Base-by-base conservation (phyloP, 1,139 yeast species). In the Scheffersomyces illinoinensis region DNA sequence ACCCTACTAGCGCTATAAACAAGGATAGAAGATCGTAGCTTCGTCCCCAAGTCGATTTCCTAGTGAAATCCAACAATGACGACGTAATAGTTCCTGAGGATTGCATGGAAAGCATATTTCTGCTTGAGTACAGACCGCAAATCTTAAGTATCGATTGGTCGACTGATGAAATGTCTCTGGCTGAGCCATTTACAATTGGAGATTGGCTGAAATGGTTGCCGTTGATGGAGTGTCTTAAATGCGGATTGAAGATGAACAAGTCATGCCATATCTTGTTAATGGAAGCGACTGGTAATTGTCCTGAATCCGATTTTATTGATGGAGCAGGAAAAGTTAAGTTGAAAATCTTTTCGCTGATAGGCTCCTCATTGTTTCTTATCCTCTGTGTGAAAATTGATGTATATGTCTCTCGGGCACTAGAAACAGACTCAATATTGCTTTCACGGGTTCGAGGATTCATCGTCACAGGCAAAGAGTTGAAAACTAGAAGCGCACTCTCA, bases 21-120 rank as follows among this genome's bases (percentile, higher is more conserved):
- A 76, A 69, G 3, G 82, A 73, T 54, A 80, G 61, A 49, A 80
- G 64, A 59, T 79, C 82, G 62, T 78, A 80, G 53, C 77, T 68
- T 57, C 81, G 71, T 5, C 84, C 84, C 83, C 83, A 79, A 2
- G 82, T 77, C 0, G 82, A 77, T 48, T 68, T 73, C 53, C 68
- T 67, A 52, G 70, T 68, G 61, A 78, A 79, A 57, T 78, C 81
- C 23, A 77, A 60, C 4, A 78, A 65, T 1, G 81, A 75, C 17
- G 71, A 60, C 54, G 70, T 63, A 5, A 74, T 64, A 6, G 62
- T 56, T 3, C 77, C 76, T 1, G 76, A 67, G 1, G 82, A 77
- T 60, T 71, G 78, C 3, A 80, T 73, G 0, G 82, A 71, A 46
- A 77, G 61, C 17, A 67, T 58, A 23, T 67, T 64, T 59, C 74